Base-by-base conservation (phyloP, 306 rosid genomes). In the Abrus precatorius region DNA sequence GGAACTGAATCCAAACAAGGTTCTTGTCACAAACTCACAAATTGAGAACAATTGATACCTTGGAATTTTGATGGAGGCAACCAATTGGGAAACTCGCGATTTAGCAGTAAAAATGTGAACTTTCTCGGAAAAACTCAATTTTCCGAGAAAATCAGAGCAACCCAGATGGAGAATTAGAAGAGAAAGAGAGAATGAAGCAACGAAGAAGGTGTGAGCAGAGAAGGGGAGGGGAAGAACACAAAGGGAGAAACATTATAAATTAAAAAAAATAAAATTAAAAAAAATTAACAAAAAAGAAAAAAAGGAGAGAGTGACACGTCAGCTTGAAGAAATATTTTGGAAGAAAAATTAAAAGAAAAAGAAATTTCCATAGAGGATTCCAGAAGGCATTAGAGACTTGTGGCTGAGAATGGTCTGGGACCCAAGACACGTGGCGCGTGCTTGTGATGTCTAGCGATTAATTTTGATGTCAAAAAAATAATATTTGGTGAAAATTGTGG, bases 321-420 rank as follows among this genome's bases (percentile, higher is more conserved):
- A 73, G 85, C 81, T 41, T 3, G 9, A 3, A 38, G 49, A 82
- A 73, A 65, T n/a, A 6, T 48, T 77, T 82, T 8, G 0, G 28
- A 38, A 44, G 59, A 28, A 45, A 47, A 63, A 27, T 33, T 10
- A 64, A 56, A 78, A 38, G 33, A 1, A 47, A 62, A 78, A 9
- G 5, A 49, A 49, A 56, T 54, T 49, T 78, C 33, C 65, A 29
- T 29, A 33, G 94, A 90, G 84, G 70, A 78, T 75, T 87, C 97
- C 76, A 82, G 94, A 92, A 92, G 75, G 38, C 13, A 5, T 63
- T 33, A 54, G 69, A 76, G 86, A 63, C 86, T 89, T 92, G 97
- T 90, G 97, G 95, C 93, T 87, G 88, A 89, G 80, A 83, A 86
- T 71, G 84, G 53, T 63, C 70, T 28, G 54, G 80, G 56, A 4